Evolutionary conservation across 768 basidiomycete genomes (phyloP), one percentile per base, ranked within the genome.

Genomic region (Mycena filopes): DNA sequence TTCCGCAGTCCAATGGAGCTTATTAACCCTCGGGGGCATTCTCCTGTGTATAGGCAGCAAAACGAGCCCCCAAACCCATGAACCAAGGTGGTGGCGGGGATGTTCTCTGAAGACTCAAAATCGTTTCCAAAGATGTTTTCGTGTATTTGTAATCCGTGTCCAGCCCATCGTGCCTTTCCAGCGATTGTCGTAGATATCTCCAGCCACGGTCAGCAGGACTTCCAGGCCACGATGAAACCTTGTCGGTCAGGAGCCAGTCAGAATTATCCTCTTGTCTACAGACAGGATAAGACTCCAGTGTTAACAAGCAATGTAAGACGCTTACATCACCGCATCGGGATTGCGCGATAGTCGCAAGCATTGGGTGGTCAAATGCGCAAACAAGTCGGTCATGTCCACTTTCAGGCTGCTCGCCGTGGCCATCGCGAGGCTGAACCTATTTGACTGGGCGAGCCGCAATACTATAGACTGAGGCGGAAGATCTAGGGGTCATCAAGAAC

Each of bases 351-450:
- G 79, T 62, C 90, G 87, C 49, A 96, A 77, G 76, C 96, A 98
- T 73, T 94, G 89, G 40, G 80, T 81, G 0, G 95, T 89, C 66
- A 99, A 79, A 66, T 87, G 83, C 43, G 86, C 85, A 73, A 99
- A 97, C 13, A 97, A 72, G 66, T 94, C 91, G 4, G 89, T 88
- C 92, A 98, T 93, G 75, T 98, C 94, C 43, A 95, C 87, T 36
- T 87, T 82, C 43, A 98, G 85, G 47, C 86, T 87, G 36, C 87
- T 84, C 3, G 94, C 96, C 29, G 89, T 86, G 7, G 87, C 78
- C 76, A 97, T 86, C 3, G 97, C 97, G 55, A 86, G 81, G 69
- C 89, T 92, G 77, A 93, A 96, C 68, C 87, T 85, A 66, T 90
- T 93, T 46, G 84, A 80, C 74, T 98, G 93, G 6, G 91, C 89